Percentiles rank a stretch among this genome's conserved stretches.
Conservation (phyloP, 495 filamentous ascomycete genomes). For the Daldinia vernicosa region DNA sequence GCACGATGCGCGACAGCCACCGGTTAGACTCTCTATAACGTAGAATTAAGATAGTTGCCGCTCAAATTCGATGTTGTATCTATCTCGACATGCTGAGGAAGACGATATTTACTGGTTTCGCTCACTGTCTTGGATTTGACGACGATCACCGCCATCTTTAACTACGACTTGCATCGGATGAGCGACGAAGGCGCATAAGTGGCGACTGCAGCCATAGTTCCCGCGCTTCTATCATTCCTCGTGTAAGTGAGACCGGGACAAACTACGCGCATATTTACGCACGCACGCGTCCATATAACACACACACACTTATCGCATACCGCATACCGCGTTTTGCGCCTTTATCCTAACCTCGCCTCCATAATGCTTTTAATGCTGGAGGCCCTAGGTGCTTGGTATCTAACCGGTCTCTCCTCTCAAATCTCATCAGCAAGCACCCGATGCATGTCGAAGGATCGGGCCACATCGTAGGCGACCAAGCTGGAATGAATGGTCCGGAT, state of each 20-base stretch:
- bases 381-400: constrained; percentile 22
- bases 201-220: constrained; percentile 26
- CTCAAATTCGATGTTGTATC: constrained; percentile 22
- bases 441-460: constrained; percentile 39
- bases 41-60: constrained; percentile 19
- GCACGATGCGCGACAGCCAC: constrained; percentile 8
- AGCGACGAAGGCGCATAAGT: constrained; percentile 13
- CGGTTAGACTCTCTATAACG: constrained; percentile 20
- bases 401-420: constrained; percentile 15
- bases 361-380: constrained; percentile 8
- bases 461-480: constrained; percentile 7
- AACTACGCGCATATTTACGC: constrained; percentile 19
- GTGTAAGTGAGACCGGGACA: constrained; percentile 35
- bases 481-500: constrained; percentile 26
- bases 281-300: constrained; percentile 19
- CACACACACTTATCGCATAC: constrained; percentile 23
- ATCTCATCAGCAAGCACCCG: constrained; percentile 34
- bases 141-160: constrained; percentile 32
- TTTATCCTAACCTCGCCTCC: background rate
- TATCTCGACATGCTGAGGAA: constrained; percentile 19
- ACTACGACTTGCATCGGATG: constrained; percentile 32
- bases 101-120: constrained; percentile 13
- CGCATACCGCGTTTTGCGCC: constrained; percentile 36
- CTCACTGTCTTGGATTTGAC: constrained; percentile 21
- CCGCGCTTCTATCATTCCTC: constrained; percentile 24